Evolutionary conservation across 495 filamentous ascomycete species (phyloP).

Genomic region (Letharia lupina): DNA sequence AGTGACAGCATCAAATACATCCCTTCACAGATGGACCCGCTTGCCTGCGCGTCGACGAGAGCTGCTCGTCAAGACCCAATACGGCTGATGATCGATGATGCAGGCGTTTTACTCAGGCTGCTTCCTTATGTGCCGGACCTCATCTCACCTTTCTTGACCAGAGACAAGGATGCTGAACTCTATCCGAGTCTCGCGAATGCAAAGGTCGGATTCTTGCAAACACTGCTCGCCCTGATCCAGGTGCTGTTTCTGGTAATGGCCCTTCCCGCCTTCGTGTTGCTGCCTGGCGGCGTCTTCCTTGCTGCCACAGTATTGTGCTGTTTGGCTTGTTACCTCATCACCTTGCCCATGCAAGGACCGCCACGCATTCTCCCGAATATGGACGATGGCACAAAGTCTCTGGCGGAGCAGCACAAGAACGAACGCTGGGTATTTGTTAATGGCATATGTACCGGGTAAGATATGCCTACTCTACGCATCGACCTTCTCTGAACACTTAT

Average conservation of each 20-base stretch:
- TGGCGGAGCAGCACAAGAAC: slow-evolving; percentile 30
- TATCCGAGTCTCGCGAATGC: slow-evolving; percentile 5
- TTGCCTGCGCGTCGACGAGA: slow-evolving; percentile 10
- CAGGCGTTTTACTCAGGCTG: slow-evolving; percentile 17
- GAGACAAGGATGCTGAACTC: slow-evolving; percentile 8
- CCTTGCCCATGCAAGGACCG: slow-evolving; percentile 20
- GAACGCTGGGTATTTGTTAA: slow-evolving; percentile 74
- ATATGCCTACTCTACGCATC: slow-evolving; percentile 20
- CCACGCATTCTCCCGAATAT: slow-evolving; percentile 17
- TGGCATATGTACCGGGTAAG: slow-evolving; percentile 54
- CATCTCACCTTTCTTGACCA: slow-evolving; percentile 16
- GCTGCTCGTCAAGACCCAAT: slow-evolving; percentile 16
- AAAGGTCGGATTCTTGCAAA: slow-evolving; percentile 20
- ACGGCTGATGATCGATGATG: slow-evolving; percentile 20
- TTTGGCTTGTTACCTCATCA: slow-evolving; percentile 15
- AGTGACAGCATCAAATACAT: slow-evolving; percentile 15
- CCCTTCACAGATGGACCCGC: slow-evolving; percentile 19
- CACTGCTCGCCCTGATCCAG: slow-evolving; percentile 19
- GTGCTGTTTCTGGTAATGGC: slow-evolving; percentile 11
- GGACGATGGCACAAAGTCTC: slow-evolving; percentile 3
- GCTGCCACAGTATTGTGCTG: slow-evolving; percentile 1
- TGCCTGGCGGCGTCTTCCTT: slow-evolving; percentile 22
- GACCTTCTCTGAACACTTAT: slow-evolving; percentile 8
- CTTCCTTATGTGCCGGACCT: slow-evolving; percentile 20
- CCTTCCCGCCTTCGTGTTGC: slow-evolving; percentile 16